Base-by-base conservation (phyloP, 2,329 filamentous ascomycete genomes). In the Phaeophleospora eucalypticola region DNA sequence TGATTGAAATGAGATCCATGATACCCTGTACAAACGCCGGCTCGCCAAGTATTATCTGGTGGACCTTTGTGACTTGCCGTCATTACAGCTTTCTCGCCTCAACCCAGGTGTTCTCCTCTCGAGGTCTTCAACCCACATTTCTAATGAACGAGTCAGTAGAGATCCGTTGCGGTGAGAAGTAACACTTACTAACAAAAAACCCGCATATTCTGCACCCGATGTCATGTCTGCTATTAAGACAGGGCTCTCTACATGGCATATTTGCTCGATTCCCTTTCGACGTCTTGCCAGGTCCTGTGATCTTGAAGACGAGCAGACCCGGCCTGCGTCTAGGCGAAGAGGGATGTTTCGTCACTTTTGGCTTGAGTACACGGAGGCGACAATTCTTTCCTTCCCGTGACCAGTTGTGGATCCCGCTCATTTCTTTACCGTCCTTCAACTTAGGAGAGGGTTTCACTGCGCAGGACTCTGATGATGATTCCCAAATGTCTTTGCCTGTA, bases 21-120 rank as follows among this genome's bases (percentile, higher is more conserved):
- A 42, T 42, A 42, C 40, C 40, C 40, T 16, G 6, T 15, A n/a
- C 27, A 41, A 29, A 16, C n/a, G n/a, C n/a, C n/a, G n/a, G n/a
- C n/a, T n/a, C n/a, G n/a, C n/a, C n/a, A n/a, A n/a, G n/a, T n/a
- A n/a, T n/a, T n/a, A n/a, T n/a, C n/a, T n/a, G n/a, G n/a, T n/a
- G n/a, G n/a, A n/a, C n/a, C n/a, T n/a, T n/a, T n/a, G n/a, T n/a
- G n/a, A n/a, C n/a, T n/a, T n/a, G n/a, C n/a, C n/a, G n/a, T n/a
- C n/a, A n/a, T 29, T 15, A 17, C 8, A 7, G 9, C 16, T 29
- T 4, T 10, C 21, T 32, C 39, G 16, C 15, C 24, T 14, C 20
- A 29, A 14, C 20, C 20, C 39, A 12, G 21, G 39, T 32, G 39
- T 29, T 15, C 3, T 32, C 39, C 21, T 41, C 27, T 42, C 40